These are phyloP conservation scores for Aspergillus hiratsukae DNA, from an alignment of 2,329 filamentous ascomycete species.

Conservation along the genomic window DNA sequence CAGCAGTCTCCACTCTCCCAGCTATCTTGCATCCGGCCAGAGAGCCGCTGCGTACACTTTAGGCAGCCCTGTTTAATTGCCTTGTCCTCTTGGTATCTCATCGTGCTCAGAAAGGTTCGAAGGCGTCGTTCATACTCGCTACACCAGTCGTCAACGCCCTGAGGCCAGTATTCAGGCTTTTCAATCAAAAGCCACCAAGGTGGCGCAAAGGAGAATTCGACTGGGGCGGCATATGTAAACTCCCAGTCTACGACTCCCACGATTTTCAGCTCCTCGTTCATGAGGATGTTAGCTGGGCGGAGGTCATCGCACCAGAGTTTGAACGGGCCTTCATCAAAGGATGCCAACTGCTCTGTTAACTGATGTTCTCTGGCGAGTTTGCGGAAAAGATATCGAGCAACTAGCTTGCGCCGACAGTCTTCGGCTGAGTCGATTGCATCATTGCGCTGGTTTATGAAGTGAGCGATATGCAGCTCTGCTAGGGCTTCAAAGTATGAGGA, in stretches of 20 bases:
- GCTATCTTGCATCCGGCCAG: constrained; percentile 8
- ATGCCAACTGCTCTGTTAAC: constrained; percentile 11
- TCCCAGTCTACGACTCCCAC: constrained; percentile 20
- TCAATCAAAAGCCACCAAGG: constrained; percentile 23
- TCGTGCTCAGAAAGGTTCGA: constrained; percentile 13
- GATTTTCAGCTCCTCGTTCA: constrained; percentile 9
- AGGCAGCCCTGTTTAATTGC: constrained; percentile 5
- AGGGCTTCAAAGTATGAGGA: constrained; percentile 37
- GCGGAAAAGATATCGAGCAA: constrained; percentile 17
- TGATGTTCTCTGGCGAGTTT: constrained; percentile 13
- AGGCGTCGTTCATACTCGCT: constrained; percentile 9
- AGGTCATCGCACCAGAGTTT: constrained; percentile 23
- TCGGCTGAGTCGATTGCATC: constrained; percentile 27
- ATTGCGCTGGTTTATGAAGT: constrained; percentile 37
- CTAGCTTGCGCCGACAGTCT: constrained; percentile 18
- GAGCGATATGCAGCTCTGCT: constrained; percentile 40
- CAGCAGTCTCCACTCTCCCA: constrained; percentile 14
- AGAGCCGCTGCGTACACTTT: constrained; percentile 10
- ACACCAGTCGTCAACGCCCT: constrained; percentile 17
- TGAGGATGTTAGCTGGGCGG: constrained; percentile 15
- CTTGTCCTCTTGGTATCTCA: constrained; percentile 9
- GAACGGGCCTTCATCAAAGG: constrained; percentile 18
- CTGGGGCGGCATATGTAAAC: constrained; percentile 20
- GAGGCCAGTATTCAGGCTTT: constrained; percentile 19
- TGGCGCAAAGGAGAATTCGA: constrained; percentile 16